Base-by-base conservation (phyloP, 768 basidiomycete species). In the Porpolomopsis calyptriformis region DNA sequence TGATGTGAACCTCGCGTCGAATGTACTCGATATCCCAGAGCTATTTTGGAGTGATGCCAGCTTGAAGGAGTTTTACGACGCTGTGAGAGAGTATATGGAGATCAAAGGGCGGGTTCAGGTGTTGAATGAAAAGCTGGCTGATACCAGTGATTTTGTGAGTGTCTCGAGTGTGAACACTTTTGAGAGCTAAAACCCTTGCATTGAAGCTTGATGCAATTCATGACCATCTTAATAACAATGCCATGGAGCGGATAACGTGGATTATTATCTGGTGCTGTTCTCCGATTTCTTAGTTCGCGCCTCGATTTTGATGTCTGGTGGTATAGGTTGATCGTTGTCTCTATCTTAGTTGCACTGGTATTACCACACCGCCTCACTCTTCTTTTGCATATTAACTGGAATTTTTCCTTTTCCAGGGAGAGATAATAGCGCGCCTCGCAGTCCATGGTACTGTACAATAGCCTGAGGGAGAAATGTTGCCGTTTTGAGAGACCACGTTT, bases 21-120 rank as follows among this genome's bases (percentile, higher is more conserved):
- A 93, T 56, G 89, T 97, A 24, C 73, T 97, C 1, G 93, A 97
- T 57, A 83, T 89, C 4, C 92, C 92, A 1, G 90, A 92, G 57
- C 64, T 97, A 38, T 97, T 97, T 62, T 96, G 92, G 93, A 82
- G 80, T 43, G 92, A 94, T 58, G 91, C 90, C 9, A 91, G 85
- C 52, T 65, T 94, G 54, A 85, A 85, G 55, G 84, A 80, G 23
- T 63, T 97, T 27, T 97, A 97, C 57, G 88, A 91, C 53, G 90
- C 91, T 0, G 90, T 93, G 39, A 70, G 90, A 47, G 92, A 92
- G 54, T 97, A 97, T 57, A 89, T 96, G 75, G 93, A 97, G 63
- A 90, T 96, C 43, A 79, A 77, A 27, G 77, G 73, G 3, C 64
- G 93, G 27, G 90, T 93, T 24, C 77, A 82, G 58, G 84, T 81